These are phyloP conservation scores for Pseudogymnoascus destructans DNA, from an alignment of 2,329 filamentous ascomycete genomes.

Conservation along the genomic window DNA sequence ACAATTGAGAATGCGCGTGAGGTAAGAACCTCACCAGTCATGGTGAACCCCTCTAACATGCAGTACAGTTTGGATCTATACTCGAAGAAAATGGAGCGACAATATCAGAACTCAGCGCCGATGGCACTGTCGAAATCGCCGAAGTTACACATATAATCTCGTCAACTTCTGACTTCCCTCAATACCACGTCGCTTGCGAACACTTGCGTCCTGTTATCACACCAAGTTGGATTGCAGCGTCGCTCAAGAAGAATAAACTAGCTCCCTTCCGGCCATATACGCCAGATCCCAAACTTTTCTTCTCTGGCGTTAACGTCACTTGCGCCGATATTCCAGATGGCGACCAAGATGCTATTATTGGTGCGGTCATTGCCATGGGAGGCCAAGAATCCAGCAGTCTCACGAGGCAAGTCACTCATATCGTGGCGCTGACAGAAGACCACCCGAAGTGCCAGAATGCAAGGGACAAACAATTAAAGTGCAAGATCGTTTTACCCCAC, in stretches of 20 bases:
- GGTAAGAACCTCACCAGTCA: neutral
- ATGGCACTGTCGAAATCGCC: constrained; percentile 28
- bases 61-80: constrained; percentile 17
- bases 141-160: constrained; percentile 54
- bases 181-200: constrained; percentile 62
- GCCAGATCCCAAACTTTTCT: constrained; percentile 81
- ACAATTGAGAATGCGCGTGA: constrained; percentile 7
- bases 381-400: constrained; percentile 64
- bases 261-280: constrained; percentile 74
- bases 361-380: constrained; percentile 78
- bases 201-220: constrained; percentile 75
- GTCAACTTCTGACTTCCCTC: constrained; percentile 79
- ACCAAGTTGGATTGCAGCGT: constrained; percentile 64
- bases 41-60: neutral
- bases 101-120: constrained; percentile 28
- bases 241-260: constrained; percentile 54
- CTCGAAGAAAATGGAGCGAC: constrained; percentile 26
- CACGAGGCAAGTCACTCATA: constrained; percentile 67
- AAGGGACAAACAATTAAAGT: constrained; percentile 49
- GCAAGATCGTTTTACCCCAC: constrained; percentile 82
- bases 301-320: constrained; percentile 70
- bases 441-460: constrained; percentile 57
- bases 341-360: constrained; percentile 85
- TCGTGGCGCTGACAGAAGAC: constrained; percentile 69
- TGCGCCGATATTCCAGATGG: constrained; percentile 73